phyloP scores from a whole-genome alignment of 1,284 basidiomycete species.

The Trichosporon inkin region DNA sequence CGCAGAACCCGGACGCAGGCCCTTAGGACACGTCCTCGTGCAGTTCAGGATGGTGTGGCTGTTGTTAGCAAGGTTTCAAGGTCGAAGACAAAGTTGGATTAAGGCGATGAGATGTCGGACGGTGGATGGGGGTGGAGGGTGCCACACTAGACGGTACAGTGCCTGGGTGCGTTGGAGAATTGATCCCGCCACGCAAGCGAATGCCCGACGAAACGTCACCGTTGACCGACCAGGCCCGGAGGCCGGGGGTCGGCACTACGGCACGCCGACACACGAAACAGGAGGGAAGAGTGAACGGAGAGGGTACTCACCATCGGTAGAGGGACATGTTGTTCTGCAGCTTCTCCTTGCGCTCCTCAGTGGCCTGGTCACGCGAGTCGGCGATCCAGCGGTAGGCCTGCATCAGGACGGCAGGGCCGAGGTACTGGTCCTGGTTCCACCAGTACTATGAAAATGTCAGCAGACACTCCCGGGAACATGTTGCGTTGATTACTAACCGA shows the following conservation, averaged over 20 bases:
- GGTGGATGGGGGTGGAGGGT: too few species aligned
- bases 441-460: conserved; percentile 61
- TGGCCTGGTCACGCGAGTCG: conserved; percentile 83
- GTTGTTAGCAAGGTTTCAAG: conserved; percentile 10
- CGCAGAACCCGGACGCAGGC: conserved; percentile 63
- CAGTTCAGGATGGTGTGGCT: conserved; percentile 93
- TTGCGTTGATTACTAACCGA: conserved; percentile 35
- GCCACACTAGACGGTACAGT: conserved; percentile 39
- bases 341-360: conserved; percentile 78
- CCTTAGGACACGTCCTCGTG: conserved; percentile 90
- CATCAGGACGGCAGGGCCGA: conserved; percentile 95
- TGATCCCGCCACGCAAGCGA: conserved; percentile 28
- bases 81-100: too few species aligned
- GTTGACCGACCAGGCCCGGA: too few species aligned
- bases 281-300: not conserved
- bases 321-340: conserved; percentile 93
- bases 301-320: conserved; percentile 55
- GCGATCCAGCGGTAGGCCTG: conserved; percentile 96
- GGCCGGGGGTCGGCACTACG: too few species aligned
- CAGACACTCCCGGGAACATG: not conserved
- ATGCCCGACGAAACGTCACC: too few species aligned
- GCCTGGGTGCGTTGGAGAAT: not conserved
- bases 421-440: conserved; percentile 99
- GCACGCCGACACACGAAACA: not conserved
- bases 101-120: not conserved